Evolutionary conservation across 2,329 filamentous ascomycete species (phyloP).

Genomic region (Aspergillus sp.): DNA sequence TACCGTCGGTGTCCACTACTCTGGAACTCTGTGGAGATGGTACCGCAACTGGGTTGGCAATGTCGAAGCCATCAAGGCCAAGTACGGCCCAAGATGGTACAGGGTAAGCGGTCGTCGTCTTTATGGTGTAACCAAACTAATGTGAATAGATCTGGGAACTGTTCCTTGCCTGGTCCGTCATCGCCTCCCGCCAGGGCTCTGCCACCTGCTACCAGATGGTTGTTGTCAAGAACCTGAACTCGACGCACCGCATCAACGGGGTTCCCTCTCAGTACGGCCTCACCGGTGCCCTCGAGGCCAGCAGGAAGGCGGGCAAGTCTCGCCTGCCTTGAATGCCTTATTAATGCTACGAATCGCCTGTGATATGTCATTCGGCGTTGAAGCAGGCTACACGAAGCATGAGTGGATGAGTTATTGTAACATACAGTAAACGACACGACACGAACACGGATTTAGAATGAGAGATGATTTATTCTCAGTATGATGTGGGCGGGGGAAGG

Average conservation of each 20-base stretch:
- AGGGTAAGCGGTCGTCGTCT: constrained; percentile 60
- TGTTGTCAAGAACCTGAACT: constrained; percentile 87
- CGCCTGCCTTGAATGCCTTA: no score
- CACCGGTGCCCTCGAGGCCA: constrained; percentile 59
- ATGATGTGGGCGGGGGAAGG: no score
- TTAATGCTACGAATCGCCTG: no score
- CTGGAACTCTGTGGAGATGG: constrained; percentile 94
- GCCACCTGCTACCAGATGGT: constrained; percentile 87
- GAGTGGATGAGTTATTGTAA: no score
- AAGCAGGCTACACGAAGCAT: no score
- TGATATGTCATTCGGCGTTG: no score
- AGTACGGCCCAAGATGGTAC: constrained; percentile 96
- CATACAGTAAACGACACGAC: no score
- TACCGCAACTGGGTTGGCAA: constrained; percentile 98
- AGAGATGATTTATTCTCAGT: no score
- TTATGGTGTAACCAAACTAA: neutral
- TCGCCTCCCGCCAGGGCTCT: constrained; percentile 77
- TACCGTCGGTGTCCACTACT: constrained; percentile 95
- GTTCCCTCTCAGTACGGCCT: constrained; percentile 69
- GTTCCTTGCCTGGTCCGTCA: constrained; percentile 83
- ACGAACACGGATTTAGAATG: no score
- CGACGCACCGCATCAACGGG: constrained; percentile 76
- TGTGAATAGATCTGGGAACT: constrained; percentile 75
- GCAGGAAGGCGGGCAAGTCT: neutral
- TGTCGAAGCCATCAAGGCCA: constrained; percentile 85